Evolutionary conservation across 2,329 filamentous ascomycete species (phyloP).

Genomic region (Alternaria brassicicola): DNA sequence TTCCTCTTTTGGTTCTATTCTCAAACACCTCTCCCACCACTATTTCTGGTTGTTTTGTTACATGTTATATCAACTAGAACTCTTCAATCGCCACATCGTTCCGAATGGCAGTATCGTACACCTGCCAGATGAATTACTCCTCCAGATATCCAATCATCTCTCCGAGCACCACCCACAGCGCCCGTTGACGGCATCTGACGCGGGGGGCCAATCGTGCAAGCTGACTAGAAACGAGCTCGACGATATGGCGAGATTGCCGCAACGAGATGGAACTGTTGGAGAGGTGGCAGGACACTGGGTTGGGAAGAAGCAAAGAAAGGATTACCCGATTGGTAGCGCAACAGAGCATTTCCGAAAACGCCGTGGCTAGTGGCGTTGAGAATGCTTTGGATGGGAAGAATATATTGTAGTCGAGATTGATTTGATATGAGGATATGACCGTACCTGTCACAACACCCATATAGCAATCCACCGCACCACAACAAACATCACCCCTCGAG

Average conservation of each 20-base stretch:
- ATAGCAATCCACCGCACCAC: no score
- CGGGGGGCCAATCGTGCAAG: background rate
- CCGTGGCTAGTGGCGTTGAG: background rate
- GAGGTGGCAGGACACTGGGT: background rate
- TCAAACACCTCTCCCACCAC: background rate
- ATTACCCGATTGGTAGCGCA: background rate
- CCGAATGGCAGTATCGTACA: background rate
- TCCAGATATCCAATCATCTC: background rate
- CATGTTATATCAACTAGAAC: background rate
- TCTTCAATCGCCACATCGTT: background rate
- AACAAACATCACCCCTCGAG: no score
- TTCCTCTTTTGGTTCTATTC: background rate
- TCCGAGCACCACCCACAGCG: background rate
- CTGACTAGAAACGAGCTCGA: background rate
- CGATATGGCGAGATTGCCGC: background rate
- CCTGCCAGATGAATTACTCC: background rate
- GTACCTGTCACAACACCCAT: background rate
- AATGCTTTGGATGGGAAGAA: background rate
- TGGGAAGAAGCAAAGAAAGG: background rate
- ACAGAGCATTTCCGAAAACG: background rate
- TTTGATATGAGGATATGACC: background rate
- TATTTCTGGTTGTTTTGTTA: background rate
- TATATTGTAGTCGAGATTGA: rapidly evolving
- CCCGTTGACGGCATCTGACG: background rate
- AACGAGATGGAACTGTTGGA: background rate